A percentile compares a stretch with the other conserved stretches of the same genome.
These are phyloP conservation scores for Phytomonas francai DNA, from an alignment of 208 protist species.

Conservation along the genomic window DNA sequence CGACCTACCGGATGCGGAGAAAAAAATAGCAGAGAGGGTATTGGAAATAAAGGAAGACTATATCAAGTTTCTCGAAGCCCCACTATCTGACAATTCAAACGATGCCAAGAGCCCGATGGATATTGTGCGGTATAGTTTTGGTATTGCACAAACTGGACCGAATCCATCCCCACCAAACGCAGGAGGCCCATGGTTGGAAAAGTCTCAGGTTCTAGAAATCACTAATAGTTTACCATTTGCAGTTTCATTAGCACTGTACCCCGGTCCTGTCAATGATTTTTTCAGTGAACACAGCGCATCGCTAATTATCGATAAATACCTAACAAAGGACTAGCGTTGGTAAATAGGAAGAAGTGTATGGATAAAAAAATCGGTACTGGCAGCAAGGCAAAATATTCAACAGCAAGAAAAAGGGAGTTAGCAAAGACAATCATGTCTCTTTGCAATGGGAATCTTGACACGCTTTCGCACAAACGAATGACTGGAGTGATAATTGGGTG, in stretches of 20 bases:
- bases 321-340: background rate
- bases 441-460: background rate
- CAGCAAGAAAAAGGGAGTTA: background rate
- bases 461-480: background rate
- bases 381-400: background rate
- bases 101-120: conserved; percentile 21
- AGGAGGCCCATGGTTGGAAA: conserved; percentile 15
- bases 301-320: conserved; percentile 28
- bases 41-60: conserved; percentile 28
- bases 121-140: conserved; percentile 28
- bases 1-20: background rate
- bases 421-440: background rate
- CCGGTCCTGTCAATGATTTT: conserved; percentile 69
- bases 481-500: background rate
- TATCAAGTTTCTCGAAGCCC: conserved; percentile 20
- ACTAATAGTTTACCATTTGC: conserved; percentile 83
- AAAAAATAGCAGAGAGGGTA: background rate
- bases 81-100: conserved; percentile 9
- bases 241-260: conserved; percentile 65
- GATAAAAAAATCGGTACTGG: background rate
- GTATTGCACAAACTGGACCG: background rate
- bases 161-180: background rate
- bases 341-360: background rate
- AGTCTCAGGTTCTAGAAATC: conserved; percentile 58
- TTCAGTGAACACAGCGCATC: conserved; percentile 63